These are phyloP conservation scores for Leucocoprinus leucothites DNA, from an alignment of 768 basidiomycete genomes.

Conservation along the genomic window DNA sequence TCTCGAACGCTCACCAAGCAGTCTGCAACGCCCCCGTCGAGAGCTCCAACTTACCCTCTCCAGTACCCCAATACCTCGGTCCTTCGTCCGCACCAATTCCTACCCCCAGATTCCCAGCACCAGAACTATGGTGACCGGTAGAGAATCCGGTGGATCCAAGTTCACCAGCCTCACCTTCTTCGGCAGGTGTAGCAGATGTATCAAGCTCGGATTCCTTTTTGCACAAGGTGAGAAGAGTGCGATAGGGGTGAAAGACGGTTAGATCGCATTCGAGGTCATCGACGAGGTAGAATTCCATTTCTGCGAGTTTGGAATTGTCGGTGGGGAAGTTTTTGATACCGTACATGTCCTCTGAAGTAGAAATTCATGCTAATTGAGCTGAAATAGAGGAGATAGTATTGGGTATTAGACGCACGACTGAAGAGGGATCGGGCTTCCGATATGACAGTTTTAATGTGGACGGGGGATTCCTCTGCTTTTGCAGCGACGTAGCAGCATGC, in stretches of 20 bases:
- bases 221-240: conserved; percentile 77
- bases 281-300: conserved; percentile 99
- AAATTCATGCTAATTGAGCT: not conserved
- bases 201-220: conserved; percentile 44
- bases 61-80: conserved; percentile 75
- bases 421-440: conserved; percentile 79
- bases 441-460: conserved; percentile 91
- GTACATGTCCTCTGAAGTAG: conserved; percentile 26
- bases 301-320: conserved; percentile 89
- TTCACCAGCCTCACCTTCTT: conserved; percentile 58
- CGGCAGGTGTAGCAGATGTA: conserved; percentile 30
- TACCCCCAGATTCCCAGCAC: conserved; percentile 27
- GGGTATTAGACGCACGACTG: conserved; percentile 44
- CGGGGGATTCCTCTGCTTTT: conserved; percentile 94
- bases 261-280: conserved; percentile 81
- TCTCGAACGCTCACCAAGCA: conserved; percentile 65
- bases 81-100: conserved; percentile 49
- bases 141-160: not conserved
- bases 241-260: conserved; percentile 92
- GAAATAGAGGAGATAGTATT: not conserved
- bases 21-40: conserved; percentile 79
- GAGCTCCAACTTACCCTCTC: conserved; percentile 75
- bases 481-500: conserved; percentile 95
- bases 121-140: not conserved
- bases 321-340: conserved; percentile 70